A percentile compares a stretch with the other conserved stretches of the same genome.
Evolutionary conservation across 441 rosid species (phyloP).

Genomic region (Bruguiera hainesii): DNA sequence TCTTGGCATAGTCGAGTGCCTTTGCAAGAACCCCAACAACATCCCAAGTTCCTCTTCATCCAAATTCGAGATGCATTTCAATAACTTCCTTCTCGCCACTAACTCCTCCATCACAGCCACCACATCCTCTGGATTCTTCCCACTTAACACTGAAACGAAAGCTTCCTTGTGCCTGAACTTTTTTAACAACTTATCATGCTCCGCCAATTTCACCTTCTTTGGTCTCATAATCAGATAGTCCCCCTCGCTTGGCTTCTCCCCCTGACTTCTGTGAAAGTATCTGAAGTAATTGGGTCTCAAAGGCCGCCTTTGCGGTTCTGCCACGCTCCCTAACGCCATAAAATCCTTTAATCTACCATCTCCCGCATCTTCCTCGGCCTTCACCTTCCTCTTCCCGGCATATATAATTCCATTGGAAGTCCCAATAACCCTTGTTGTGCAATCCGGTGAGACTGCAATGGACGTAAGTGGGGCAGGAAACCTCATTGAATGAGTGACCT

Average conservation of each 20-base stretch:
- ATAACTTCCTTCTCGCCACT: slow-evolving; percentile 73
- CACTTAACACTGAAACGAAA: slow-evolving; percentile 53
- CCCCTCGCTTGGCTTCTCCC: slow-evolving; percentile 63
- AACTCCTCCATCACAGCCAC: slow-evolving; percentile 90
- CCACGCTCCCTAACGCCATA: slow-evolving; percentile 37
- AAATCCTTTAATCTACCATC: slow-evolving; percentile 28
- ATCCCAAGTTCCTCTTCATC: slow-evolving; percentile 63
- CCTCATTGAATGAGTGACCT: slow-evolving; percentile 84
- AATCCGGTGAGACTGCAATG: slow-evolving; percentile 60
- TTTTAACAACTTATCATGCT: slow-evolving; percentile 81
- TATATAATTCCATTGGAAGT: slow-evolving; percentile 67
- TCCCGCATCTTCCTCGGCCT: slow-evolving; percentile 44
- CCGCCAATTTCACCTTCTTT: slow-evolving; percentile 69
- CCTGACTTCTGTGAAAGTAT: slow-evolving; percentile 83
- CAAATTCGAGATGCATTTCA: slow-evolving; percentile 66
- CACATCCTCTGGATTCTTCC: slow-evolving; percentile 64
- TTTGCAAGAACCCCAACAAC: slow-evolving; percentile 63
- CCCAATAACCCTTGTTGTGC: slow-evolving; percentile 59
- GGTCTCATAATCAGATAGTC: slow-evolving; percentile 61
- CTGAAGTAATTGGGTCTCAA: slow-evolving; percentile 58
- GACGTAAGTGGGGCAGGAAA: slow-evolving; percentile 87
- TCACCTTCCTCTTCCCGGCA: slow-evolving; percentile 67
- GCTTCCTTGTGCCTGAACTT: slow-evolving; percentile 90
- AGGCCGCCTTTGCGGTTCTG: slow-evolving; percentile 39
- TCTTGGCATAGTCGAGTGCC: slow-evolving; percentile 66